phyloP scores from a whole-genome alignment of 2,329 filamentous ascomycete genomes.

The Nemania diffusa region DNA sequence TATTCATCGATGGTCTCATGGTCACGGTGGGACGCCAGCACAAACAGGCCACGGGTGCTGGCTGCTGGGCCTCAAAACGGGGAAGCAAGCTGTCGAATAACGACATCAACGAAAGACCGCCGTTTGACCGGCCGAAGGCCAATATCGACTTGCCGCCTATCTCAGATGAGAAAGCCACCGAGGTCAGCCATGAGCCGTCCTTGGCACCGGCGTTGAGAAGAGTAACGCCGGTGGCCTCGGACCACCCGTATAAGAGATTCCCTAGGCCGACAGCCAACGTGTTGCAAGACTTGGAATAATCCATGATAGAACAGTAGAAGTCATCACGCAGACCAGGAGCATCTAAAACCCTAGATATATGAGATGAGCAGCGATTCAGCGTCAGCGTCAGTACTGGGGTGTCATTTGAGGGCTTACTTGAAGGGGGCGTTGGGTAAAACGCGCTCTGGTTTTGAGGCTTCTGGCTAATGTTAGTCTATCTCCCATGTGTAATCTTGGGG shows the following conservation, averaged over 20 bases:
- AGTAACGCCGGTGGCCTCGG: constrained; percentile 75
- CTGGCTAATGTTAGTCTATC: constrained; percentile 33
- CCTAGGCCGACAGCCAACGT: constrained; percentile 87
- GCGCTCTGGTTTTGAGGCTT: constrained; percentile 48
- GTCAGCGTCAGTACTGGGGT: constrained; percentile 31
- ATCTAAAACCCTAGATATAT: constrained; percentile 74
- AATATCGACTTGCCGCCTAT: constrained; percentile 82
- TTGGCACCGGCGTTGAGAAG: constrained; percentile 59
- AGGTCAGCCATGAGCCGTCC: constrained; percentile 74
- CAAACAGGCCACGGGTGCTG: constrained; percentile 79
- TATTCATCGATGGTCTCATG: constrained; percentile 62
- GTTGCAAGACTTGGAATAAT: constrained; percentile 79
- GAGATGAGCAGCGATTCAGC: not conserved
- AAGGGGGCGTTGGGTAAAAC: constrained; percentile 78
- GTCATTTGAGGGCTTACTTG: constrained; percentile 63
- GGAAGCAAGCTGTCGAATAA: constrained; percentile 72
- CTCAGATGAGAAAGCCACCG: constrained; percentile 87
- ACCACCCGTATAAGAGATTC: constrained; percentile 87
- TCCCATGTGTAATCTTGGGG: not conserved
- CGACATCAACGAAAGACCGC: constrained; percentile 81
- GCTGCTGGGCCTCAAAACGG: constrained; percentile 80
- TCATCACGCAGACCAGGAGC: constrained; percentile 91
- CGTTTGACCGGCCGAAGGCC: constrained; percentile 83
- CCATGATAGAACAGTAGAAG: constrained; percentile 92
- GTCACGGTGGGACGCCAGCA: constrained; percentile 78